Evolutionary conservation across 805 yeast species (phyloP).

Genomic region (Saturnispora kantuleensis): DNA sequence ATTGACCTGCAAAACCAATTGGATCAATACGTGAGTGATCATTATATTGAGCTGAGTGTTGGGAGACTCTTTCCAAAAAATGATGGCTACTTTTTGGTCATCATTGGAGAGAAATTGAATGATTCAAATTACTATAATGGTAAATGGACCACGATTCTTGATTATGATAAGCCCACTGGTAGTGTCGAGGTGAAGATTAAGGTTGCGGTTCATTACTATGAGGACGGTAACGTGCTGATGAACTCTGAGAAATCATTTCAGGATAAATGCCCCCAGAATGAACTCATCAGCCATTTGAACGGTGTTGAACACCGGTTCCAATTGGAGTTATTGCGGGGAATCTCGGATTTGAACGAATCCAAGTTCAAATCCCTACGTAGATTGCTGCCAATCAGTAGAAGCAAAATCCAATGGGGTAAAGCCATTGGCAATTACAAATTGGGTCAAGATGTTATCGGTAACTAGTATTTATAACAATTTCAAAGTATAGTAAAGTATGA

Average conservation of each 20-base stretch:
- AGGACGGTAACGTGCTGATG: conserved; percentile 90
- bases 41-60: conserved; percentile 53
- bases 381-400: conserved; percentile 82
- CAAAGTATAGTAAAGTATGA: conserved; percentile 46
- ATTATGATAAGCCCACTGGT: conserved; percentile 26
- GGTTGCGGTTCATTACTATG: conserved; percentile 84
- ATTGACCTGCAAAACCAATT: conserved; percentile 23
- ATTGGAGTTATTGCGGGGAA: conserved; percentile 46
- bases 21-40: conserved; percentile 46
- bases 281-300: conserved; percentile 38
- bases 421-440: conserved; percentile 83
- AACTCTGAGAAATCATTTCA: conserved; percentile 34
- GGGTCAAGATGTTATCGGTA: conserved; percentile 60
- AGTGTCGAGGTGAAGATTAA: conserved; percentile 43
- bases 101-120: conserved; percentile 64
- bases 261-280: conserved; percentile 9
- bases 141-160: conserved; percentile 68
- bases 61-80: conserved; percentile 36
- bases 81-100: conserved; percentile 33
- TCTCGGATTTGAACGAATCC: conserved; percentile 64
- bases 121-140: conserved; percentile 83
- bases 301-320: conserved; percentile 53
- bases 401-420: conserved; percentile 91
- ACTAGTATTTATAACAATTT: conserved; percentile 30
- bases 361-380: conserved; percentile 81